Evolutionary conservation across 2,329 filamentous ascomycete species (phyloP), one percentile per base, ranked within the genome.

Genomic region (Fusarium vanettenii): DNA sequence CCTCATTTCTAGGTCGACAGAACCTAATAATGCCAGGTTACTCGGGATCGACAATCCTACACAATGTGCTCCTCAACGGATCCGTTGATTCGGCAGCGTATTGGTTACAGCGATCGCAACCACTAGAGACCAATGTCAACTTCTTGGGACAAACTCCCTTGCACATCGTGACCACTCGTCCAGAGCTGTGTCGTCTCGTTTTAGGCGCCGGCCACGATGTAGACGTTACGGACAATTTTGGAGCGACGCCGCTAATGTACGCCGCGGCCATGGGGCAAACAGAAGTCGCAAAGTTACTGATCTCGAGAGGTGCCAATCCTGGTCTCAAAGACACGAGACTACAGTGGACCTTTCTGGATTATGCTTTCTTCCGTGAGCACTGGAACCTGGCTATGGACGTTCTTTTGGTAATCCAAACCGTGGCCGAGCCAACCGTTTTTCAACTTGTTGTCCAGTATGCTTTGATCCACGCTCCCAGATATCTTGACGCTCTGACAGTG

Each of bases 381-480:
- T 18, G 43, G 43, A 3, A 25, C 9, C 22, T 48, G 22, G 43
- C 22, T 2, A 2, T 48, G 16, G 43, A 48, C 2, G 22, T 14
- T 2, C 43, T 48, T 5, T 1, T 18, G 14, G 3, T 8, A 6
- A 48, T 48, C 22, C 22, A 18, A 16, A 6, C 13, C 22, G 6
- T 10, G 14, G 14, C 5, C 2, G 43, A 25, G 3, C 2, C 43
- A 1, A 18, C 13, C 8, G 5, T 6, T 48, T 48, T 48, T 9
- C 43, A 48, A 48, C 4, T 3, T 16, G 1, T 14, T 48, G 43
- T 48, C 4, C 43, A 5, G 43, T 9, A 5, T 2, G 22, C 22
- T 8, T 14, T 48, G 3, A 1, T 25, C 9, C 2, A 2, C 0
- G 20, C 20, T 25, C 0, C 16, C 7, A 2, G 41, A 0, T 2